Base-by-base conservation (phyloP, 257 asterid genomes). In the Solanum tacnaense region DNA sequence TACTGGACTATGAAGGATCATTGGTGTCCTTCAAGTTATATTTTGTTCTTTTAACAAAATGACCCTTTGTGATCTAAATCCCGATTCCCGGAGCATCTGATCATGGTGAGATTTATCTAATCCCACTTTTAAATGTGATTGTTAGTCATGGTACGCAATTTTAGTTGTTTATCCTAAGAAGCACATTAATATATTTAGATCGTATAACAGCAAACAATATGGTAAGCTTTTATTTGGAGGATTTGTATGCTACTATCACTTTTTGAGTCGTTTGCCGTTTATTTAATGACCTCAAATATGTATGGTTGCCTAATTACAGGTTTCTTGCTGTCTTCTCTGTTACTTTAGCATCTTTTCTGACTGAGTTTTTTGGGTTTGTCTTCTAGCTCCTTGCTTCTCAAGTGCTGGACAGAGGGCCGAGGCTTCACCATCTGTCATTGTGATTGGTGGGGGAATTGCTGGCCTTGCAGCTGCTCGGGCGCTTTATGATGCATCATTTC, bases 361-460 rank as follows among this genome's bases (percentile, higher is more conserved):
- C 85, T 23, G 32, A 35, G 52, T 74, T 10, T 10, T 35, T 68
- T 49, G 85, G 87, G 39, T 92, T 85, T 62, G 9, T 86, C 49
- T 16, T 67, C 82, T 85, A 93, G 99, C 91, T 90, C 89, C 86
- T 90, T 92, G 95, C 91, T 92, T 91, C 91, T 93, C 98, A 81
- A 90, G 84, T 71, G 74, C 46, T 84, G 94, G 91, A 88, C 92
- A 93, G 90, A 89, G 92, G 84, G 75, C 91, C 15, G 86, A 84
- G 5, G 60, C 92, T 88, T 92, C 98, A 20, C 98, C 98, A 81
- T 94, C 98, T 70, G 98, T 94, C 85, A 93, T 96, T 35, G 98
- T 95, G 89, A 93, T 96, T n/a, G 99, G 99, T 87, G 94, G 97
- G 89, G 99, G 99, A 71, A 84, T 96, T 91, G 98, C 99, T 44